Evolutionary conservation across 2,329 filamentous ascomycete species (phyloP).

Genomic region (Penicillium frequentans): DNA sequence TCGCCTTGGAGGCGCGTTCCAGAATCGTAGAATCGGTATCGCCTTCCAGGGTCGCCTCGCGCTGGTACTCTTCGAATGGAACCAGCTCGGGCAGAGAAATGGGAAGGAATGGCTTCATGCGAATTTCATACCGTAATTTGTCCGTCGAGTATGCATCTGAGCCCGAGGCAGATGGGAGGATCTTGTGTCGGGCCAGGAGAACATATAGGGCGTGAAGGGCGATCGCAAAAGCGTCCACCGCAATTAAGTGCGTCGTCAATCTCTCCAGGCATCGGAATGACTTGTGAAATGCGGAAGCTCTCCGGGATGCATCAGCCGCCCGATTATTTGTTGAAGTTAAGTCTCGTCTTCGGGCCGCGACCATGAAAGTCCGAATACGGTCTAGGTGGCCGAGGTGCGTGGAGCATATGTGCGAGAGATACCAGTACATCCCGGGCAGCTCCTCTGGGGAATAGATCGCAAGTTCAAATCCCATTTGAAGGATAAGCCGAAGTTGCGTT

Average conservation of each 20-base stretch:
- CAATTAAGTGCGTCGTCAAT: slow-evolving; percentile 64
- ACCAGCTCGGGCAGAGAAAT: slow-evolving; percentile 69
- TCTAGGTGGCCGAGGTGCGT: slow-evolving; percentile 69
- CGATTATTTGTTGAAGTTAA: slow-evolving; percentile 10
- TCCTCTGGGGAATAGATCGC: slow-evolving; percentile 87
- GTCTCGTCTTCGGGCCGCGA: slow-evolving; percentile 32
- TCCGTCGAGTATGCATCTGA: slow-evolving; percentile 64
- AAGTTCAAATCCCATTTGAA: slow-evolving; percentile 92
- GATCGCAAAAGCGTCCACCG: slow-evolving; percentile 56
- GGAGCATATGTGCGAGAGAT: slow-evolving; percentile 72
- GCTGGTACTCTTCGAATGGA: slow-evolving; percentile 61
- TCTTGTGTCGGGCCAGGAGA: slow-evolving; percentile 58
- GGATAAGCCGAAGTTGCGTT: slow-evolving; percentile 79
- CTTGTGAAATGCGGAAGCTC: slow-evolving; percentile 36
- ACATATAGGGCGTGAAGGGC: slow-evolving; percentile 63
- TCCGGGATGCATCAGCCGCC: slow-evolving; percentile 18
- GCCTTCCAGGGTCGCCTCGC: slow-evolving; percentile 42
- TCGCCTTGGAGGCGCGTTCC: slow-evolving; percentile 40
- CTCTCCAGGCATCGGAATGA: slow-evolving; percentile 57
- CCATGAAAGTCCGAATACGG: slow-evolving; percentile 68
- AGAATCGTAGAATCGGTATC: slow-evolving; percentile 44
- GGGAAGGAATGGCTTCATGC: slow-evolving; percentile 78
- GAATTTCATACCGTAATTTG: slow-evolving; percentile 72
- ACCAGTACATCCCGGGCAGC: slow-evolving; percentile 86
- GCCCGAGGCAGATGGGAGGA: slow-evolving; percentile 51